Conservation (phyloP, 345 rosid genomes). For the Trapa bicornis region DNA sequence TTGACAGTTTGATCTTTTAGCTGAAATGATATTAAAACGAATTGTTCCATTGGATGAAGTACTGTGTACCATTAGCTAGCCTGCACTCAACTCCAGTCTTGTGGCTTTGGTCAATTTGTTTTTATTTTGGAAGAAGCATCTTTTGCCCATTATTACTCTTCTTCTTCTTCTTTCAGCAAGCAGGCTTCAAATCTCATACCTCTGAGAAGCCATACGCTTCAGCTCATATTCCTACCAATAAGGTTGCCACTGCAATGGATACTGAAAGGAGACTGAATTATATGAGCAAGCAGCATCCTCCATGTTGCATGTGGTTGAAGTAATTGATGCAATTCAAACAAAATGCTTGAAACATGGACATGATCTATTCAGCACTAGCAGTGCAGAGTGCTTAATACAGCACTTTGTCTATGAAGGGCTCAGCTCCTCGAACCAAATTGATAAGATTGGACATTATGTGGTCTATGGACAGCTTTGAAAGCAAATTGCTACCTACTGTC, state of each 20-base stretch:
- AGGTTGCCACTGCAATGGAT: too few relatives aligned
- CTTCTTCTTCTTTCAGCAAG: neutral
- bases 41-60: neutral
- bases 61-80: neutral
- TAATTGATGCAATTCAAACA: neutral
- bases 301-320: neutral
- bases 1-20: neutral
- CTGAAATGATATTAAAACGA: neutral
- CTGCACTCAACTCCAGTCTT: neutral
- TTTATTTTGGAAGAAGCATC: neutral
- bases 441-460: neutral
- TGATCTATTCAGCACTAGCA: neutral
- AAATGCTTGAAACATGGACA: neutral
- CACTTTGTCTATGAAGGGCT: neutral
- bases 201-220: too few relatives aligned
- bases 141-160: neutral
- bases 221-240: too few relatives aligned
- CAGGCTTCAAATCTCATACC: neutral
- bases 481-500: neutral
- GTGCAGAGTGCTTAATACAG: neutral
- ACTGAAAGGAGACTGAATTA: neutral
- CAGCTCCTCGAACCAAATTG: neutral
- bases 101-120: conserved; percentile 1
- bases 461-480: neutral
- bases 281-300: neutral